A percentile compares a stretch with the other conserved stretches of the same genome.
phyloP scores from a whole-genome alignment of 2,329 filamentous ascomycete species.

The Ascosphaera pollenicola region DNA sequence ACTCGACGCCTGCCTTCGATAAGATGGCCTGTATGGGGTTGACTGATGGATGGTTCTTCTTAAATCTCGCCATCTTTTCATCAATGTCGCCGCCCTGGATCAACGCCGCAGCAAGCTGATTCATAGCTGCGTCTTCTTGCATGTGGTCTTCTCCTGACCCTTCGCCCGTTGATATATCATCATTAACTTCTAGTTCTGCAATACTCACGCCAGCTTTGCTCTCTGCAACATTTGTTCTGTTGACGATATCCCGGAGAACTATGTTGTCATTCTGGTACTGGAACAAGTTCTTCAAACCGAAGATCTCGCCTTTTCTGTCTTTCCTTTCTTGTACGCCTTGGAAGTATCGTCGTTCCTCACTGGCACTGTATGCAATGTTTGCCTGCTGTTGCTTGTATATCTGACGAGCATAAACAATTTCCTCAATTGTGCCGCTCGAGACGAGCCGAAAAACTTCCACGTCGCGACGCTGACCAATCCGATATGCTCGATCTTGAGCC shows the following conservation, averaged over 20 bases:
- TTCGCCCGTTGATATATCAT: conserved; percentile 19
- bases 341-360: conserved; percentile 82
- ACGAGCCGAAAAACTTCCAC: conserved; percentile 74
- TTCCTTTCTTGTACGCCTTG: conserved; percentile 74
- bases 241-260: conserved; percentile 81
- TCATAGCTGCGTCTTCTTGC: conserved; percentile 44
- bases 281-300: conserved; percentile 73
- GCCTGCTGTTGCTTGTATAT: conserved; percentile 95
- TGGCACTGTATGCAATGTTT: conserved; percentile 90
- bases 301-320: conserved; percentile 76
- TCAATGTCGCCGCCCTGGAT: conserved; percentile 24
- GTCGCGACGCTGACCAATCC: conserved; percentile 57
- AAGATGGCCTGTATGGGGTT: conserved; percentile 81
- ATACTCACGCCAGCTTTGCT: conserved; percentile 66
- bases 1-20: conserved; percentile 68
- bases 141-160: conserved; percentile 14
- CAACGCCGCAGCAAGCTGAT: conserved; percentile 47
- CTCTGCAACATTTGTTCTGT: conserved; percentile 95
- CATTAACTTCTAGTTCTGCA: conserved; percentile 50
- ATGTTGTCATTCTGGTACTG: conserved; percentile 59
- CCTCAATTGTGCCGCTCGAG: conserved; percentile 58
- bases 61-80: conserved; percentile 14
- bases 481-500: conserved; percentile 67
- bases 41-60: conserved; percentile 13
- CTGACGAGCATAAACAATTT: conserved; percentile 46